Evolutionary conservation across 2,329 filamentous ascomycete species (phyloP), one percentile per base, ranked within the genome.

Genomic region (Paraphoma sp.): DNA sequence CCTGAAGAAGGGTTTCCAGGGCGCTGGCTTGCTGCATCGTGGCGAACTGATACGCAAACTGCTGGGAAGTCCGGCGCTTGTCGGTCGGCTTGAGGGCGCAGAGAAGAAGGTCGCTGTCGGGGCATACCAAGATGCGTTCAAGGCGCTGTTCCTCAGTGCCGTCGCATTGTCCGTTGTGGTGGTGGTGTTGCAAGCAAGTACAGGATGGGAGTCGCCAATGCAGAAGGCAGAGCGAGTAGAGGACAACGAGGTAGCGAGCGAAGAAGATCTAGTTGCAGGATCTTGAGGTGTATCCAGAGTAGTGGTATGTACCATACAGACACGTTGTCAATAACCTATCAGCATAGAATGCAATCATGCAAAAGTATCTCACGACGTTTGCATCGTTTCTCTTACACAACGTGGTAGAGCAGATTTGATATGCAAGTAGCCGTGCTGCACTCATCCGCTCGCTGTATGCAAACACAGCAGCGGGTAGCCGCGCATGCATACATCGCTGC

Each of bases 1-100:
- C 0, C 79, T 94, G 1, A 79, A 81, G n/a, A 66, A 76, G 0
- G 85, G 86, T 0, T 92, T 92, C 62, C 71, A 75, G 4, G 70
- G 81, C 5, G 75, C 75, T 6, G 79, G 75, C 58, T 42, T 79
- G 55, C 58, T 78, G 57, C 63, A 71, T 43, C 64, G 70, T 40
- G 77, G 74, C 2, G 76, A 81, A 1, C 71, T 89, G 16, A 78
- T 87, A 1, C 76, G 83, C n/a, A 79, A 78, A 48, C 72, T 89
- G 11, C 66, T 88, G 9, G 87, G 86, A 0, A 86, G 84, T 62
- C 87, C 87, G 2, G 84, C 82, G 1, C 69, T 86, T 12, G 86
- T 87, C 0, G 72, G 75, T 30, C 69, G 67, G 10, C 63, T 89
- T 43, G 60, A 75, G 0, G 86, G 84, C 0, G 64, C 73, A 6